phyloP scores from a whole-genome alignment of 345 rosid species.

The Pistacia integerrima region DNA sequence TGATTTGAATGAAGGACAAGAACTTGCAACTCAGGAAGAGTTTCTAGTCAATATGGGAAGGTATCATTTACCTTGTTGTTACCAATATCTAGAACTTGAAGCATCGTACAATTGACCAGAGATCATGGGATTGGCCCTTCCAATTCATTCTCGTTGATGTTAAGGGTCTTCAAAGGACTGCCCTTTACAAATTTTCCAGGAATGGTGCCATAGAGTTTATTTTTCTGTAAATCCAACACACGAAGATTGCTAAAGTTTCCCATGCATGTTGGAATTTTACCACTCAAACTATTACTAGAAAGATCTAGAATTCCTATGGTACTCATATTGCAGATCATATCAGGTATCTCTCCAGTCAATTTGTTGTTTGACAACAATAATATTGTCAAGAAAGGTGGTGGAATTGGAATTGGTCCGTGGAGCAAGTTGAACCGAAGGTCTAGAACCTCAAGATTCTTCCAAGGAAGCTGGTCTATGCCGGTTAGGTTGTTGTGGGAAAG shows the following conservation, averaged over 20 bases:
- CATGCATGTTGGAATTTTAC: background rate
- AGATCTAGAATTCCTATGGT: background rate
- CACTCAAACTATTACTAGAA: slow-evolving; percentile 12
- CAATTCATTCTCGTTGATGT: slow-evolving; percentile 10
- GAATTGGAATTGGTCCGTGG: background rate
- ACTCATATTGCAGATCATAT: background rate
- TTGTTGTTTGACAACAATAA: background rate
- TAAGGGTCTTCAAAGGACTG: background rate
- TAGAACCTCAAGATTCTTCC: background rate
- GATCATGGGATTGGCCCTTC: slow-evolving; percentile 4
- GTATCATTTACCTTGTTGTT: background rate
- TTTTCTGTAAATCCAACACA: slow-evolving; percentile 6
- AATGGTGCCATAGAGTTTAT: slow-evolving; percentile 9
- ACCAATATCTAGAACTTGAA: background rate
- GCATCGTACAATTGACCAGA: background rate
- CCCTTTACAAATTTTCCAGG: background rate
- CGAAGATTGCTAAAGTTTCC: background rate
- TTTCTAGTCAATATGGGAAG: background rate
- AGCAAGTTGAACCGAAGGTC: slow-evolving; percentile 2
- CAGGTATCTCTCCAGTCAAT: slow-evolving; percentile 1
- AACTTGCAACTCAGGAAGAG: background rate
- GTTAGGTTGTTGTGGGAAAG: slow-evolving; percentile 8
- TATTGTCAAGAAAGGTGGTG: background rate
- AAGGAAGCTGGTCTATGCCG: background rate
- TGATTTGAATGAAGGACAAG: slow-evolving; percentile 6